phyloP scores from a whole-genome alignment of 2,329 filamentous ascomycete species.

The Aureobasidium sp. region DNA sequence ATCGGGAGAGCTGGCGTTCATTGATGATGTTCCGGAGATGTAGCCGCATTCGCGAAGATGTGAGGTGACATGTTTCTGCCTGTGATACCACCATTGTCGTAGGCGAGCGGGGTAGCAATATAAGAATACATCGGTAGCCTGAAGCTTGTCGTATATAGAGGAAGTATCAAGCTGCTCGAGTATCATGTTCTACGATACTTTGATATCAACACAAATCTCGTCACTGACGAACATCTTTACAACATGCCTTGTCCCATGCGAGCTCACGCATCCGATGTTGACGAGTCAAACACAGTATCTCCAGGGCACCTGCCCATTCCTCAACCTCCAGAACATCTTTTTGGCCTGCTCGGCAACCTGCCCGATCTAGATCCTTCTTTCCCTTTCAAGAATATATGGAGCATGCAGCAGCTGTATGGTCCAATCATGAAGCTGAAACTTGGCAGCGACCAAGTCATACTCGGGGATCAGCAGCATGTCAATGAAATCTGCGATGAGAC shows the following conservation, averaged over 20 bases:
- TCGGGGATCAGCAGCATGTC: background rate
- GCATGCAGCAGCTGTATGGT: background rate
- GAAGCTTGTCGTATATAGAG: background rate
- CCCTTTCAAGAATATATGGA: conserved; percentile 14
- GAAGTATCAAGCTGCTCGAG: background rate
- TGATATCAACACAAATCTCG: background rate
- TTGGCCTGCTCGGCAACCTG: conserved; percentile 18
- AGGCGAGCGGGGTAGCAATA: background rate
- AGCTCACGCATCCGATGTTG: background rate
- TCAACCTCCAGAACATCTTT: conserved; percentile 20
- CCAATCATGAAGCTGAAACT: conserved; percentile 7
- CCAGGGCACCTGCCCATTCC: background rate
- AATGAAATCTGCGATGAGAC: background rate
- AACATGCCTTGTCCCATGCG: background rate
- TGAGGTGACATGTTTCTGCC: background rate
- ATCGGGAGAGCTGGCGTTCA: background rate
- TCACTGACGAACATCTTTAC: background rate
- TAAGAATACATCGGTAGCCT: background rate
- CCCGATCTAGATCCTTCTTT: conserved; percentile 19
- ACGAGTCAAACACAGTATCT: background rate
- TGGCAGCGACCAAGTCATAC: background rate
- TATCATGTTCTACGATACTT: background rate
- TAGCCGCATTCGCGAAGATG: background rate
- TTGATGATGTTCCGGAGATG: background rate
- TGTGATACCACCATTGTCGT: background rate